These are phyloP conservation scores for Calonectria leucothoes DNA, from an alignment of 2,329 filamentous ascomycete genomes.

Conservation along the genomic window DNA sequence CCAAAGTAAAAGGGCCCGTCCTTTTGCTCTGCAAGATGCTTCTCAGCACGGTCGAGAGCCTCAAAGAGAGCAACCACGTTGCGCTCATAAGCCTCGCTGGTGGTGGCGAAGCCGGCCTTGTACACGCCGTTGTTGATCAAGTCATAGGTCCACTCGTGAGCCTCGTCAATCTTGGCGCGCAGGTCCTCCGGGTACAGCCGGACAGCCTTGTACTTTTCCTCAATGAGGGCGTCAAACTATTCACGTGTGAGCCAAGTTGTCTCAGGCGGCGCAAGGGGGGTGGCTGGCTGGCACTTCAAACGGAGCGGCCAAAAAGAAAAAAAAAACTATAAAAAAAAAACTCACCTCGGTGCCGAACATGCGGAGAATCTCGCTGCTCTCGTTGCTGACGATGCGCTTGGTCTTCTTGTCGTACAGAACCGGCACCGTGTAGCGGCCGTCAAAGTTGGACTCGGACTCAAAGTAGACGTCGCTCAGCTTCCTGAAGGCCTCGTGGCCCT, in stretches of 20 bases:
- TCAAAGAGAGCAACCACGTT: constrained; percentile 79
- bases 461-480: constrained; percentile 86
- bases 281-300: neutral
- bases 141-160: constrained; percentile 85
- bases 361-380: constrained; percentile 91
- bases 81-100: constrained; percentile 83
- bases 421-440: constrained; percentile 87
- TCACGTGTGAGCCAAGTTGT: neutral
- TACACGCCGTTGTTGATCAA: constrained; percentile 78
- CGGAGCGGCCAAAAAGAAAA: no score
- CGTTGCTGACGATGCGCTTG: constrained; percentile 87
- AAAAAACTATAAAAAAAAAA: no score
- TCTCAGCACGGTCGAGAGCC: constrained; percentile 81
- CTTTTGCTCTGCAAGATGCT: constrained; percentile 66
- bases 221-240: constrained; percentile 78
- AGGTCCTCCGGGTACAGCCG: constrained; percentile 76
- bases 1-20: constrained; percentile 81
- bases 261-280: neutral
- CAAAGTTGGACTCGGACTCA: constrained; percentile 75
- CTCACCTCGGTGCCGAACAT: constrained; percentile 83
- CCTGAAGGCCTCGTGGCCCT: constrained; percentile 75
- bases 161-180: constrained; percentile 76
- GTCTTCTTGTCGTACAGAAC: constrained; percentile 84
- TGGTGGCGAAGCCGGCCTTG: constrained; percentile 86
- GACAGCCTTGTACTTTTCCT: constrained; percentile 67